These are phyloP conservation scores for Metroxylon sagu DNA, from an alignment of 176 grass and related monocot species.

Conservation along the genomic window DNA sequence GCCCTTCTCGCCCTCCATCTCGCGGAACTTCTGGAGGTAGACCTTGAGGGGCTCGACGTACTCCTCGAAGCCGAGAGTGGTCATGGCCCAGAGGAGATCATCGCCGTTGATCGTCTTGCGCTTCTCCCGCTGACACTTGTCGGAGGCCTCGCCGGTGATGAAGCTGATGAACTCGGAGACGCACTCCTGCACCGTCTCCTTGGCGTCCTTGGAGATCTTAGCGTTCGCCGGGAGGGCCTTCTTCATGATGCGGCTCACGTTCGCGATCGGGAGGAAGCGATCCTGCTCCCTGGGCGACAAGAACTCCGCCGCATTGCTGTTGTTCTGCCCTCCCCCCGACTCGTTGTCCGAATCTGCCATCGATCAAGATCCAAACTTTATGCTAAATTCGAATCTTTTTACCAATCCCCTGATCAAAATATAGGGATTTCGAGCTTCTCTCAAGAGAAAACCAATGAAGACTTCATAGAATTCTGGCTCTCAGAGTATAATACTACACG, in stretches of 20 bases:
- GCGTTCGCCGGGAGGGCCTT: constrained; percentile 85
- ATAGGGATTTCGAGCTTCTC: no score
- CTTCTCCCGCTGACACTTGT: constrained; percentile 98
- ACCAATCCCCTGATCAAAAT: constrained; percentile 1
- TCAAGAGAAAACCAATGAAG: no score
- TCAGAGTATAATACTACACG: no score
- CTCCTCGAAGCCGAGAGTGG: constrained; percentile 92
- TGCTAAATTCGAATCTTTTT: background rate
- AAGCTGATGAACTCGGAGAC: constrained; percentile 98
- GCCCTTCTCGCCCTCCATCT: constrained; percentile 80
- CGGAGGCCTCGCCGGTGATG: constrained; percentile 92
- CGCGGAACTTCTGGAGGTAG: constrained; percentile 89
- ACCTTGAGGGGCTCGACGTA: constrained; percentile 91
- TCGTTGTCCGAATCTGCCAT: constrained; percentile 93
- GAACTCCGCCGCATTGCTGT: constrained; percentile 24
- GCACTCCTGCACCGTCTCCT: constrained; percentile 99
- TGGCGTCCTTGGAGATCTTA: constrained; percentile 94
- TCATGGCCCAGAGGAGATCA: constrained; percentile 96
- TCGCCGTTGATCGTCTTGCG: constrained; percentile 97
- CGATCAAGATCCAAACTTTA: background rate
- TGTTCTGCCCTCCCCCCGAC: constrained; percentile 49
- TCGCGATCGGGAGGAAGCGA: constrained; percentile 81
- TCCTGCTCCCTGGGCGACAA: constrained; percentile 73
- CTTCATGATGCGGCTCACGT: constrained; percentile 99
- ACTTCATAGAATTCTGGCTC: no score